Conservation (phyloP, 148 eudicot genomes). For the Amaranthus palmeri region DNA sequence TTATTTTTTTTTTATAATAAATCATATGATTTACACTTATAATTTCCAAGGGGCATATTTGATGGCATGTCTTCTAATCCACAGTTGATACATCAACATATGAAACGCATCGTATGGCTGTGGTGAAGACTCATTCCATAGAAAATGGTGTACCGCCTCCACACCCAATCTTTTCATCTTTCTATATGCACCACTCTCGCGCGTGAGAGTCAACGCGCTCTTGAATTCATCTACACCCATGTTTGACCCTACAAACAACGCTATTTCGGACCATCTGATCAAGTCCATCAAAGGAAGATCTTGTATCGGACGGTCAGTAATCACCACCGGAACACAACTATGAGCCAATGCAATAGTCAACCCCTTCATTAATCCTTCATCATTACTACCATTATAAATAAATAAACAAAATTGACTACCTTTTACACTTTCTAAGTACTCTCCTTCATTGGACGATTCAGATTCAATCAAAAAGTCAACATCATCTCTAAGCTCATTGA, state of each 20-base stretch:
- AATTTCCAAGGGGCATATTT: slow-evolving; percentile 35
- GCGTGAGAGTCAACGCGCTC: slow-evolving; percentile 28
- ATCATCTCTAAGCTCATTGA: slow-evolving; percentile 32
- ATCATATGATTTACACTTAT: not conserved
- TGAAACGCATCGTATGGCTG: slow-evolving; percentile 74
- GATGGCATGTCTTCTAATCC: slow-evolving; percentile 70
- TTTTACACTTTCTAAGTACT: not conserved
- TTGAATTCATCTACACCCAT: slow-evolving; percentile 35
- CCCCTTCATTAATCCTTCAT: slow-evolving; percentile 18
- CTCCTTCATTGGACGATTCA: slow-evolving; percentile 29
- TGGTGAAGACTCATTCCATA: slow-evolving; percentile 53
- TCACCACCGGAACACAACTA: slow-evolving; percentile 83
- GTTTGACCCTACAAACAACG: slow-evolving; percentile 45
- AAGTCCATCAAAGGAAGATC: slow-evolving; percentile 88
- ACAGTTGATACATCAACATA: slow-evolving; percentile 85
- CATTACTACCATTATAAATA: slow-evolving; percentile 32
- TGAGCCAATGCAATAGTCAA: slow-evolving; percentile 49
- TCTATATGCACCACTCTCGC: slow-evolving; percentile 39
- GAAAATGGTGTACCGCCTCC: slow-evolving; percentile 49
- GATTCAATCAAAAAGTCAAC: slow-evolving; percentile 41
- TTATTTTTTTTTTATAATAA: not conserved
- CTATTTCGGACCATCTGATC: slow-evolving; percentile 69
- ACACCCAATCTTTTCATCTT: slow-evolving; percentile 59
- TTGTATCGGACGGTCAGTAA: slow-evolving; percentile 77
- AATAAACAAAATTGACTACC: slow-evolving; percentile 58